Percentiles rank a stretch among this genome's conserved stretches.
Evolutionary conservation across 2,329 filamentous ascomycete species (phyloP).

Genomic region (Sporothrix phasma): DNA sequence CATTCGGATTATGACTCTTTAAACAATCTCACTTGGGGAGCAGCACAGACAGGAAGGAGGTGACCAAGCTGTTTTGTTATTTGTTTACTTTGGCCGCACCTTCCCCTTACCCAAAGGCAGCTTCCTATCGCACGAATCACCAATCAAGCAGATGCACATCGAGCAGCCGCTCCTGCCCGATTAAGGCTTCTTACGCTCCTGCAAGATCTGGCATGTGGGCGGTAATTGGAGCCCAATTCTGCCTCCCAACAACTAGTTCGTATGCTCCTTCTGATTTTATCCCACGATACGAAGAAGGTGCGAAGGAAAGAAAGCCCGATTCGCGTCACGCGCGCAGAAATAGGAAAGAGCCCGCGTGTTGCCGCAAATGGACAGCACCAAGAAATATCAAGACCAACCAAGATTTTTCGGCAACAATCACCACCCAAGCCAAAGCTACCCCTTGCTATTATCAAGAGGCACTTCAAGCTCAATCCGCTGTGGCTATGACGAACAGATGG

Average conservation of each 20-base stretch:
- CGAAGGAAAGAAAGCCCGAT: not conserved
- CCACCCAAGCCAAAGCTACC: not conserved
- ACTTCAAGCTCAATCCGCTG: not conserved
- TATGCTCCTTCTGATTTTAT: not conserved
- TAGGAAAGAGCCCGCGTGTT: not conserved
- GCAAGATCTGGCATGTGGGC: not conserved
- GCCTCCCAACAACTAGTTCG: not conserved
- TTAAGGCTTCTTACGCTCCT: not conserved
- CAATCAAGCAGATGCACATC: not conserved
- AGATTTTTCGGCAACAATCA: no score
- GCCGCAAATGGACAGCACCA: not conserved
- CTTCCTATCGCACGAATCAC: not conserved
- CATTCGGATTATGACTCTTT: not conserved
- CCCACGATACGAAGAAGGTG: not conserved
- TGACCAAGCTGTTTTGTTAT: not conserved
- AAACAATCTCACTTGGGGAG: not conserved
- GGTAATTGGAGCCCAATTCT: not conserved
- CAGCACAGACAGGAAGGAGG: not conserved
- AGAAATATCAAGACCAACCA: no score
- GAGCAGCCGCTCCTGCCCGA: not conserved
- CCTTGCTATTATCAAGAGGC: not conserved
- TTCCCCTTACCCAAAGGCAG: not conserved
- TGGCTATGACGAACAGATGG: not conserved
- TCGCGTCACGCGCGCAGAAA: not conserved
- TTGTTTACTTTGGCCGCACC: not conserved